Percentiles rank a stretch among this genome's conserved stretches.
Conservation (phyloP, 352 stramenopile genomes). For the Phytophthora megakarya region DNA sequence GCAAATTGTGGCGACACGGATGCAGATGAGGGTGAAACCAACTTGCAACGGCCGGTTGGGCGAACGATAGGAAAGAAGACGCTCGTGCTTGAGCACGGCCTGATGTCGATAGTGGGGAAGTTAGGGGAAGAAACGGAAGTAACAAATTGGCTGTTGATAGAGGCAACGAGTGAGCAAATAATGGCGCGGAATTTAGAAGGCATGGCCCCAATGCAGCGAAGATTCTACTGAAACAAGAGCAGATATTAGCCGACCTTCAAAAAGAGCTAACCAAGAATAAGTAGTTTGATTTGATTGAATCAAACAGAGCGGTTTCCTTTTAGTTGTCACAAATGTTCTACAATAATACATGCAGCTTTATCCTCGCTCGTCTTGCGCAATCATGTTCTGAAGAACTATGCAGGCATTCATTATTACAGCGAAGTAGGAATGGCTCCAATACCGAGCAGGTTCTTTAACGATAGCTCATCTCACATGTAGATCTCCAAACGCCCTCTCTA, state of each 20-base stretch:
- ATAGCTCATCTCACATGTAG: no score
- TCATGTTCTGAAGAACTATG: no score
- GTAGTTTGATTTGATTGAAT: no score
- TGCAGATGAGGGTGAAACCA: neutral
- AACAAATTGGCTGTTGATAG: neutral
- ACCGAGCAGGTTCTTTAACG: no score
- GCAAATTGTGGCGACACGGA: neutral
- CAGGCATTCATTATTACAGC: no score
- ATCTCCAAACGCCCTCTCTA: no score
- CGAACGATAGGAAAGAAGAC: neutral
- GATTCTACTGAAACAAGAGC: slow-evolving; percentile 1
- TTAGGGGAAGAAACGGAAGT: neutral
- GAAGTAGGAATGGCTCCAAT: no score
- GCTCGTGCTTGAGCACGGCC: neutral
- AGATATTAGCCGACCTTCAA: slow-evolving; percentile 4
- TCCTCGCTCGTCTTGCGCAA: no score
- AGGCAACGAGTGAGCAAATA: slow-evolving; percentile 4
- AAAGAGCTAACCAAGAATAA: no score
- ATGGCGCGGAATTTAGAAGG: neutral
- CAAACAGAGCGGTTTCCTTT: no score
- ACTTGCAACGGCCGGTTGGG: neutral
- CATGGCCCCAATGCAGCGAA: neutral
- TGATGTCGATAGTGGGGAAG: neutral
- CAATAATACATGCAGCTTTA: no score
- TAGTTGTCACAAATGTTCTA: no score